Evolutionary conservation across 345 rosid genomes (phyloP).

Genomic region (Bretschneidera sinensis): DNA sequence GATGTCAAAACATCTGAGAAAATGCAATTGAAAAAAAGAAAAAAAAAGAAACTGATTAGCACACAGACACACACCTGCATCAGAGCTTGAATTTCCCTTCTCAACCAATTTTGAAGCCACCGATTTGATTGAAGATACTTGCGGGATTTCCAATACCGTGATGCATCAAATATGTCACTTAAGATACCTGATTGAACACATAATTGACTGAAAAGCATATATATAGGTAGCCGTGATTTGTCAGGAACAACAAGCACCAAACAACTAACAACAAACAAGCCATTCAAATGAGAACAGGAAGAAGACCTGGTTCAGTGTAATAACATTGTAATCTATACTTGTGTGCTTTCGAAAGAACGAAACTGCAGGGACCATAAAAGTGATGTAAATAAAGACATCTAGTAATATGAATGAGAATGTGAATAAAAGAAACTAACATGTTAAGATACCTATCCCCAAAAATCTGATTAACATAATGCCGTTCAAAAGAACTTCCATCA

Average conservation of each 20-base stretch:
- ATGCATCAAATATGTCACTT: conserved; percentile 37
- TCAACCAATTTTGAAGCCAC: conserved; percentile 70
- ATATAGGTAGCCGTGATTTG: neutral
- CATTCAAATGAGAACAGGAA: conserved; percentile 19
- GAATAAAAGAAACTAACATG: neutral
- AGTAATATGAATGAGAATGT: neutral
- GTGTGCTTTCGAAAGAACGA: conserved; percentile 62
- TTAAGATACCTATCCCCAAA: conserved; percentile 42
- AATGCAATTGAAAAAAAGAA: neutral
- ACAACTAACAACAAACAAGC: too few species aligned
- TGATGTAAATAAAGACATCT: conserved; percentile 8
- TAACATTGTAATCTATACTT: conserved; percentile 69
- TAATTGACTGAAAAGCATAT: conserved; percentile 19
- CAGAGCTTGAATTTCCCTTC: conserved; percentile 82
- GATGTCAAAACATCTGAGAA: neutral
- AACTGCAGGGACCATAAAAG: conserved; percentile 35
- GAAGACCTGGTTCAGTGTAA: conserved; percentile 60
- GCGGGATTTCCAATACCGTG: conserved; percentile 60
- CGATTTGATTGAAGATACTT: conserved; percentile 56
- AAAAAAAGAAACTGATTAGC: conserved; percentile 11
- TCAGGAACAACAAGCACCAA: neutral
- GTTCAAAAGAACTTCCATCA: conserved; percentile 58
- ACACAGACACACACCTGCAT: too few species aligned
- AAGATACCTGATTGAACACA: conserved; percentile 49
- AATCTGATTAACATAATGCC: conserved; percentile 46